phyloP scores from a whole-genome alignment of 441 rosid species.

The Adansonia rubrostipa region DNA sequence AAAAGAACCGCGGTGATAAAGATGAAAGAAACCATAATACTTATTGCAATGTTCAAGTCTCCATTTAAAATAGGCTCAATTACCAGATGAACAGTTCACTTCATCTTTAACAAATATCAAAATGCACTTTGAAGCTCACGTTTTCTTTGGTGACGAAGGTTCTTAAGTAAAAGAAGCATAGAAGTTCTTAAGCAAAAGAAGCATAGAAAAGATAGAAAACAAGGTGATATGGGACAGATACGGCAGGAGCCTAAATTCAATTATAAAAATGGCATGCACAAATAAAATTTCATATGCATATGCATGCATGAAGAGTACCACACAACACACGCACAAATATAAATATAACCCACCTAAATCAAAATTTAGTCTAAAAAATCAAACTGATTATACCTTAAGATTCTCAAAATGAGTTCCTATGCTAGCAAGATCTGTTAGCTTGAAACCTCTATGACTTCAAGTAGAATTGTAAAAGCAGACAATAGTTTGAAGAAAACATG shows the following conservation, averaged over 20 bases:
- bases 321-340: not conserved
- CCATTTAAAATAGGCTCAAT: not conserved
- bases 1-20: not conserved
- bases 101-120: constrained; percentile 4
- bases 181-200: not conserved
- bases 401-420: constrained; percentile 1
- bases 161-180: not conserved
- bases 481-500: not conserved
- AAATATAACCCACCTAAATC: not conserved
- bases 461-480: constrained; percentile 12
- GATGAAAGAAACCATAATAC: not conserved
- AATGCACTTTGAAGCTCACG: not conserved
- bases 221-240: not conserved
- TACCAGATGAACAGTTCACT: constrained; percentile 19
- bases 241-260: not conserved
- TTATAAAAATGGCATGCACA: not conserved
- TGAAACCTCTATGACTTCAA: not conserved
- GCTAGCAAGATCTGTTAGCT: not conserved
- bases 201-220: not conserved
- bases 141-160: not conserved
- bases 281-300: not conserved
- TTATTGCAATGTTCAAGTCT: not conserved
- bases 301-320: not conserved
- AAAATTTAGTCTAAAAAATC: not conserved
- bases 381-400: not conserved